Percentiles rank a stretch among this genome's conserved stretches.
These are phyloP conservation scores for Esteya vermicola DNA, from an alignment of 2,329 filamentous ascomycete species.

Conservation along the genomic window DNA sequence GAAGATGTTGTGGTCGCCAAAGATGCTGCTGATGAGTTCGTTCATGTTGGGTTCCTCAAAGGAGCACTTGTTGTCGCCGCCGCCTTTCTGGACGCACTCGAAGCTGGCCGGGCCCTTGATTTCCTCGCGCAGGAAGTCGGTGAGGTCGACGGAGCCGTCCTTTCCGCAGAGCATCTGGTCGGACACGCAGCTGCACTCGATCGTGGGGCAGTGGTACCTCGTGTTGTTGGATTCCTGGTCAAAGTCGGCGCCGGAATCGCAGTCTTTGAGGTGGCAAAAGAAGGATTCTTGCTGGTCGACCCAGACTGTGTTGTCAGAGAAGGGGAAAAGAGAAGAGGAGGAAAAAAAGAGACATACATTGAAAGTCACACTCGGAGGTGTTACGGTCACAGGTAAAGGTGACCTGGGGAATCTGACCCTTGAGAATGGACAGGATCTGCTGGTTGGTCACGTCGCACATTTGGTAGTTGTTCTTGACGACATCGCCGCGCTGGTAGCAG, in stretches of 20 bases:
- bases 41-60: constrained; percentile 93
- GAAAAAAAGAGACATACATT: constrained; percentile 45
- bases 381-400: constrained; percentile 82
- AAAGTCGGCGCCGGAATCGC: constrained; percentile 56
- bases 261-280: constrained; percentile 80
- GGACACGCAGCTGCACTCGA: constrained; percentile 76
- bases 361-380: constrained; percentile 73
- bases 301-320: constrained; percentile 53
- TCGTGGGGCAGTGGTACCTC: constrained; percentile 68
- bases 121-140: constrained; percentile 67
- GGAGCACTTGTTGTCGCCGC: constrained; percentile 50
- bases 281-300: constrained; percentile 89
- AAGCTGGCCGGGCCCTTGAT: constrained; percentile 86
- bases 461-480: constrained; percentile 90
- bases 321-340: neutral
- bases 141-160: constrained; percentile 79
- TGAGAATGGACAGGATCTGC: constrained; percentile 79
- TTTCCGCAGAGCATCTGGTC: constrained; percentile 91
- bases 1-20: constrained; percentile 82
- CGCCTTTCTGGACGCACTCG: constrained; percentile 53
- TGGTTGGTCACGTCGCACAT: constrained; percentile 95
- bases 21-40: constrained; percentile 71
- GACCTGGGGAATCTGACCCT: constrained; percentile 75
- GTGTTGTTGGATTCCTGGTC: constrained; percentile 64
- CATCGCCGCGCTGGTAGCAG: constrained; percentile 82